Conservation (phyloP, 331 rosid genomes). For the Pyracantha coccinea region DNA sequence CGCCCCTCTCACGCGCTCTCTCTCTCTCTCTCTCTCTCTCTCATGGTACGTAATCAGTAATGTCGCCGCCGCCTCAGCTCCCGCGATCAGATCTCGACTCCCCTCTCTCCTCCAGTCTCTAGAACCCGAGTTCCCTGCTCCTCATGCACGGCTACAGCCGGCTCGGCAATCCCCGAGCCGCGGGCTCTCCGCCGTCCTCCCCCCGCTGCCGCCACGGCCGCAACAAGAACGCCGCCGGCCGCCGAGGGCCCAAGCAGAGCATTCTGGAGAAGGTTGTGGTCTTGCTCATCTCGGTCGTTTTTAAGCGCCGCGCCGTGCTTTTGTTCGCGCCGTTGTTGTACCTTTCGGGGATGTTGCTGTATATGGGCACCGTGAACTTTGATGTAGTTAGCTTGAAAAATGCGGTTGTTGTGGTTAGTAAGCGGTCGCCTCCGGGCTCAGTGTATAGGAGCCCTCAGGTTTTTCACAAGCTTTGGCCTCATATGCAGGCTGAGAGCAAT, state of each 20-base stretch:
- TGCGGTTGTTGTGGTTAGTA: conserved; percentile 50
- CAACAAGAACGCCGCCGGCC: conserved; percentile 23
- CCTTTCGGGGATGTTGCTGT: conserved; percentile 80
- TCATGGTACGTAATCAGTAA: background rate
- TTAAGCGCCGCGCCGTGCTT: conserved; percentile 66
- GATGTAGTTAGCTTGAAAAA: conserved; percentile 53
- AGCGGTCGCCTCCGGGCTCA: conserved; percentile 64
- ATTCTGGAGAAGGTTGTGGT: conserved; percentile 44
- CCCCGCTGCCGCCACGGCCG: conserved; percentile 66
- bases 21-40: background rate
- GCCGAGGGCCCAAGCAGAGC: conserved; percentile 32
- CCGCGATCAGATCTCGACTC: conserved; percentile 16
- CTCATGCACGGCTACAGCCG: conserved; percentile 71
- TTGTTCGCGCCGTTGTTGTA: conserved; percentile 81
- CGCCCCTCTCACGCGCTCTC: background rate
- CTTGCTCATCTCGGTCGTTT: conserved; percentile 56
- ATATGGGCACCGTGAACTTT: conserved; percentile 80
- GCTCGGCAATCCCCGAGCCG: conserved; percentile 37
- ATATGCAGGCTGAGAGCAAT: conserved; percentile 48
- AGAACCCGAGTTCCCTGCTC: conserved; percentile 1
- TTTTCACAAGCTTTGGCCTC: conserved; percentile 73
- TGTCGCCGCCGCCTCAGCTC: background rate
- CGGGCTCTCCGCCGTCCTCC: conserved; percentile 59
- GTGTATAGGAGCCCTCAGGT: conserved; percentile 80
- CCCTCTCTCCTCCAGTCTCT: background rate